Evolutionary conservation across 148 eudicot species (phyloP), one percentile per base, ranked within the genome.

Genomic region (Nepenthes mirabilis): DNA sequence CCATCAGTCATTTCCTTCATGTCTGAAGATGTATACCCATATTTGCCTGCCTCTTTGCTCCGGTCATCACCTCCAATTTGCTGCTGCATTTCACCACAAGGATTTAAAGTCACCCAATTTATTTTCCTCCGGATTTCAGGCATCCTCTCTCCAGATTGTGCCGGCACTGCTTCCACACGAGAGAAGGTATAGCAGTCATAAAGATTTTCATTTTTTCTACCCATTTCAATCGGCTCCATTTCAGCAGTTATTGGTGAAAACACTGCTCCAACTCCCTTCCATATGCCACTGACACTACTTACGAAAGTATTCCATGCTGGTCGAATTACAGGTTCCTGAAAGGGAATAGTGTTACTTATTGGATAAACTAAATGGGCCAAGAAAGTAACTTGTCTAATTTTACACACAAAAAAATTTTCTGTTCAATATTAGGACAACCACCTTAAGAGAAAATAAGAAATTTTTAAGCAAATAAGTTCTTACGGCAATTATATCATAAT

Each of bases 221-320:
- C 99, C 59, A 79, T 71, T 14, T 86, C 99, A 74, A 94, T 63
- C n/a, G 99, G 99, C 70, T 94, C 97, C 99, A 94, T 94, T 75
- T 84, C 83, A 69, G 97, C 97, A 33, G 95, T 94, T 60, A 80
- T 89, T 51, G 97, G 95, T 43, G 99, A 93, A 74, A 89, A 94
- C 11, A 89, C 87, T 43, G 95, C 99, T 72, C 99, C 99, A 60
- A 89, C 86, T 64, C 99, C 99, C 74, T 86, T 94, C 99, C 99
- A 94, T 74, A 94, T 86, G 57, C 99, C 99, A 84, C 95, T 89
- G 64, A 94, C 76, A 69, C 99, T 94, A 68, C 97, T 89, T 47
- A 77, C 79, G 73, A 94, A 94, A 60, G 99, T 94, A 64, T 84
- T 79, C 99, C 99, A 94, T 37, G 76, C 75, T 14, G 99, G 97